Evolutionary conservation across 2,329 filamentous ascomycete genomes (phyloP), one percentile per base, ranked within the genome.

Genomic region (Arthrobotrys conoides): DNA sequence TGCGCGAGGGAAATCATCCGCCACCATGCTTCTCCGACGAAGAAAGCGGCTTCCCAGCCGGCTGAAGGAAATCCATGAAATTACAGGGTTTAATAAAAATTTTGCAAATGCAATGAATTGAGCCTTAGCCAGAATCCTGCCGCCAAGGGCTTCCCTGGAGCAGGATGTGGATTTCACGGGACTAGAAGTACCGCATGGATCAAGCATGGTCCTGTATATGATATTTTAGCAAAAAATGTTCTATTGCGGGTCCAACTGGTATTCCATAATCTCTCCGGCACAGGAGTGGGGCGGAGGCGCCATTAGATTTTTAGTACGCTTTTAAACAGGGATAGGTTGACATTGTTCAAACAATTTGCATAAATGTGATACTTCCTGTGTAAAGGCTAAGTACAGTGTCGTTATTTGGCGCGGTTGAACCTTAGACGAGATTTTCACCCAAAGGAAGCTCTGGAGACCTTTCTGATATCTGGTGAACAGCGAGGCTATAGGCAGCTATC

Each of bases 211-310:
- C 12, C 12, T 41, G 38, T 51, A 44, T 63, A 30, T 71, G 46
- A 22, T 65, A 33, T 64, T 46, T 38, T 36, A 63, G 48, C 53
- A 71, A n/a, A 71, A n/a, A 18, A 41, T 22, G 18, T 49, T 53
- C 44, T 30, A 41, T 65, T 64, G 41, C 46, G 22, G 69, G 51
- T 61, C 51, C 48, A 55, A 16, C 14, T 55, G 22, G 33, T 63
- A 78, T 49, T 78, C 75, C 75, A 78, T 46, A 78, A 72, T 78
- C 75, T 78, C 53, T 78, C 75, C 75, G 75, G 63, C 51, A 33
- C 57, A 27, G 5, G 44, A 27, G 72, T 49, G 44, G 59, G 53
- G 55, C 16, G 24, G 36, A 30, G 46, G 49, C 24, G 38, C 53
- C 38, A 46, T 48, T 65, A 36, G 44, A 36, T 20, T 24, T 65